Conservation (phyloP, 768 basidiomycete genomes). For the Leccinellum rugosiceps region DNA sequence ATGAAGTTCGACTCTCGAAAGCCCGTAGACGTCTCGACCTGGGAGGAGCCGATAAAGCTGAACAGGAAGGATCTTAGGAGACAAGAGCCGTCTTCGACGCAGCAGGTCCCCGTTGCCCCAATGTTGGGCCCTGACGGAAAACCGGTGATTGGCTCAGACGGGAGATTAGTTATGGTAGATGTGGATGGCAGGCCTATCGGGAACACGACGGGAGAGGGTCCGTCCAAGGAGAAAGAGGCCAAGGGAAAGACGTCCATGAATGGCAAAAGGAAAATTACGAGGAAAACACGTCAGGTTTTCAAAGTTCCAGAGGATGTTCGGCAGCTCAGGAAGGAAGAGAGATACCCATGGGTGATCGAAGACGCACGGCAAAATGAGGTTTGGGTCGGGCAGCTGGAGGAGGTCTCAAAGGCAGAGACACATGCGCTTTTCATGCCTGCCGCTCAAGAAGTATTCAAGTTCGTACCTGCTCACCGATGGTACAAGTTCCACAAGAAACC, state of each 20-base stretch:
- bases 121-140: conserved; percentile 85
- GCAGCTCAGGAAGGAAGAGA: conserved; percentile 79
- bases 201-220: conserved; percentile 29
- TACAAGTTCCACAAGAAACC: conserved; percentile 91
- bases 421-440: conserved; percentile 85
- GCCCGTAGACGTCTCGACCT: conserved; percentile 62
- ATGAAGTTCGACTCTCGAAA: conserved; percentile 87
- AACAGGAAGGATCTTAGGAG: conserved; percentile 80
- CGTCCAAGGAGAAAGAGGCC: conserved; percentile 32
- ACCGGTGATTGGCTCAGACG: conserved; percentile 74
- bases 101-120: conserved; percentile 56
- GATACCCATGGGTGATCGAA: conserved; percentile 92
- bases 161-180: conserved; percentile 78
- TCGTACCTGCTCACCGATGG: conserved; percentile 85
- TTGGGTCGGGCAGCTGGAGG: conserved; percentile 84
- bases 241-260: conserved; percentile 45
- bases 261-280: conserved; percentile 73
- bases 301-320: conserved; percentile 74
- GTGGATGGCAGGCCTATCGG: conserved; percentile 69
- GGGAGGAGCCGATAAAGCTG: conserved; percentile 76
- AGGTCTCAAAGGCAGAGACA: conserved; percentile 64
- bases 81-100: conserved; percentile 36
- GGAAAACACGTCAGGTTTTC: conserved; percentile 82
- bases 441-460: conserved; percentile 78
- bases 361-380: conserved; percentile 66